phyloP scores from a whole-genome alignment of 1,139 yeast species.

The Geotrichum restrictum region DNA sequence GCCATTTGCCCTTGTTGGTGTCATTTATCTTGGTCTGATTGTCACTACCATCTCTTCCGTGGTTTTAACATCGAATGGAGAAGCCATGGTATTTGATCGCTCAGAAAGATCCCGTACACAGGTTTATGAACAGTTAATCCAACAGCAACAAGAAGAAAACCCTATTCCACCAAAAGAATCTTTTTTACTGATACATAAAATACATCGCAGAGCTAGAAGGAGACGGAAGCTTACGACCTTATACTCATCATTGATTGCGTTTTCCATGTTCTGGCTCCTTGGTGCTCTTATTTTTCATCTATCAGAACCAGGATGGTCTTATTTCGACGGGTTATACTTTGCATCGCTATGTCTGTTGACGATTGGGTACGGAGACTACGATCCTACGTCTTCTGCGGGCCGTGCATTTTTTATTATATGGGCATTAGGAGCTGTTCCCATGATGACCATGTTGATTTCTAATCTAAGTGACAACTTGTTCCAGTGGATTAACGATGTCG shows the following conservation, averaged over 20 bases:
- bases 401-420: slow-evolving; percentile 69
- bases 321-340: slow-evolving; percentile 66
- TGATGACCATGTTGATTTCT: slow-evolving; percentile 78
- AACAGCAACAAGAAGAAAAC: background rate
- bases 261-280: slow-evolving; percentile 59
- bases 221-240: slow-evolving; percentile 37
- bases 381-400: slow-evolving; percentile 62
- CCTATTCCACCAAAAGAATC: slow-evolving; percentile 32
- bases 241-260: slow-evolving; percentile 44
- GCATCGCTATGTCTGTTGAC: slow-evolving; percentile 71
- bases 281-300: slow-evolving; percentile 62
- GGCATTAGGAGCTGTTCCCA: slow-evolving; percentile 78
- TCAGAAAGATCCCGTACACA: slow-evolving; percentile 26
- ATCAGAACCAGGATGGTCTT: slow-evolving; percentile 60
- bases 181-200: slow-evolving; percentile 51
- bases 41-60: slow-evolving; percentile 66
- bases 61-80: slow-evolving; percentile 55
- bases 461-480: slow-evolving; percentile 63
- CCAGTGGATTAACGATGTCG: slow-evolving; percentile 21
- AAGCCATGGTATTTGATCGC: slow-evolving; percentile 42
- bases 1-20: slow-evolving; percentile 63
- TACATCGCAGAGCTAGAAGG: slow-evolving; percentile 25
- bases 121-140: slow-evolving; percentile 17
- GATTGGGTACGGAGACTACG: slow-evolving; percentile 78
- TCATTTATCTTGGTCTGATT: slow-evolving; percentile 66